phyloP scores from a whole-genome alignment of 2,329 filamentous ascomycete species.

The Trichoderma sp. region DNA sequence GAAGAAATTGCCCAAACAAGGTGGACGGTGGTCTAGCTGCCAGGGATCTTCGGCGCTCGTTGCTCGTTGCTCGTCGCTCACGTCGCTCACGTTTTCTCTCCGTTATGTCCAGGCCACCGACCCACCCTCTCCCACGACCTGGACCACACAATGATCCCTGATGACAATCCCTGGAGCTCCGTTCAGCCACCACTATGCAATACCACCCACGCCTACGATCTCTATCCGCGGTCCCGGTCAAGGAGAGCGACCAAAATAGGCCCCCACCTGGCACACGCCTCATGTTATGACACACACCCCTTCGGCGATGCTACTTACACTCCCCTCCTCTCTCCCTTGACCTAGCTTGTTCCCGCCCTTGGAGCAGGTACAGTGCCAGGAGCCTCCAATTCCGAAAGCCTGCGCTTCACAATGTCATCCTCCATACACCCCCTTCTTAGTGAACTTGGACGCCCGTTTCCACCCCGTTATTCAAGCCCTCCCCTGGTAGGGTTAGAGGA shows the following conservation, averaged over 20 bases:
- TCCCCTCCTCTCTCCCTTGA: background rate
- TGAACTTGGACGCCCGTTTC: slow-evolving; percentile 10
- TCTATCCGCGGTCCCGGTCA: slow-evolving; percentile 24
- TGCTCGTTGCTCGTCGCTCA: slow-evolving; percentile 17
- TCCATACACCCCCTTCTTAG: slow-evolving; percentile 8
- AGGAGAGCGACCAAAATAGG: slow-evolving; percentile 20
- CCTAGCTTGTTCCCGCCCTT: background rate
- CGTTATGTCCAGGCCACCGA: slow-evolving; percentile 23
- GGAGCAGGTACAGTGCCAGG: background rate
- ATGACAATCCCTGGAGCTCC: slow-evolving; percentile 32
- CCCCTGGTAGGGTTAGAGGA: slow-evolving; percentile 9
- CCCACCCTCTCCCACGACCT: slow-evolving; percentile 22
- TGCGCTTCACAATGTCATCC: background rate
- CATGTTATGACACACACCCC: background rate
- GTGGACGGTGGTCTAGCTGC: slow-evolving; percentile 17
- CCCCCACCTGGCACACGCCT: slow-evolving; percentile 8
- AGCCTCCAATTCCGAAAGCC: background rate
- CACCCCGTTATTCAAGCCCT: background rate
- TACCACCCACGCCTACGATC: slow-evolving; percentile 23
- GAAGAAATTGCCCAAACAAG: slow-evolving; percentile 17
- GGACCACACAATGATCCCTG: slow-evolving; percentile 25
- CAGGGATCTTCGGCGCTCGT: slow-evolving; percentile 14
- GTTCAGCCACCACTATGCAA: slow-evolving; percentile 18
- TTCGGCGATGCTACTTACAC: background rate
- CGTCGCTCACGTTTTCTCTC: slow-evolving; percentile 24